These are phyloP conservation scores for Hypholoma sublateritium DNA, from an alignment of 768 basidiomycete genomes.

Conservation along the genomic window DNA sequence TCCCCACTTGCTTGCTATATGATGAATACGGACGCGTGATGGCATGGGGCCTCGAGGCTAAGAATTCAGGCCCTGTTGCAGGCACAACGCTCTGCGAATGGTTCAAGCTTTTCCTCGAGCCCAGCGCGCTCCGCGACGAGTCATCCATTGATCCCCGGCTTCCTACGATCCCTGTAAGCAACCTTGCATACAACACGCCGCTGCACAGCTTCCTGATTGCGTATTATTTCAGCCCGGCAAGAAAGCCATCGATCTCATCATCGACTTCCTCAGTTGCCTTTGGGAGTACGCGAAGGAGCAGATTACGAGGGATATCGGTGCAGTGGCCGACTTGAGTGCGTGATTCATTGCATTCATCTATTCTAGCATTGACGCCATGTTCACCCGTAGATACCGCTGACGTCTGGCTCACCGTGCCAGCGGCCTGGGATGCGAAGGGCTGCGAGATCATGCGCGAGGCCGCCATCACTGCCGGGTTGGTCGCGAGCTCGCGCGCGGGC, in stretches of 20 bases:
- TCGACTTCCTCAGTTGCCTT: slow-evolving; percentile 79
- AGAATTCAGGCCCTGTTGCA: slow-evolving; percentile 69
- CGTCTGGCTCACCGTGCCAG: slow-evolving; percentile 85
- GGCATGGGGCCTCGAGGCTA: slow-evolving; percentile 88
- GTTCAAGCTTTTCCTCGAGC: slow-evolving; percentile 89
- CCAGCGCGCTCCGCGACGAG: slow-evolving; percentile 74
- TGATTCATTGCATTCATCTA: neutral
- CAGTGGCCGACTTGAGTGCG: slow-evolving; percentile 79
- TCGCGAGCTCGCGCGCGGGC: slow-evolving; percentile 66
- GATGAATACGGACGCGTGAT: slow-evolving; percentile 70
- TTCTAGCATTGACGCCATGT: neutral
- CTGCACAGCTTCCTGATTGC: neutral
- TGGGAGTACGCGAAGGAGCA: slow-evolving; percentile 88
- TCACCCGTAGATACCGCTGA: slow-evolving; percentile 67
- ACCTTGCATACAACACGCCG: slow-evolving; percentile 4
- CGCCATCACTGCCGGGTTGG: slow-evolving; percentile 78
- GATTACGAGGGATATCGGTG: slow-evolving; percentile 85
- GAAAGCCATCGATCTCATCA: slow-evolving; percentile 72
- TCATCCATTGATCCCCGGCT: slow-evolving; percentile 72
- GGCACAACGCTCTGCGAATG: slow-evolving; percentile 60
- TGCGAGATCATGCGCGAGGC: slow-evolving; percentile 86
- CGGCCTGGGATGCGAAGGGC: slow-evolving; percentile 87
- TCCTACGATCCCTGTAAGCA: slow-evolving; percentile 72
- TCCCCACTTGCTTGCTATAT: slow-evolving; percentile 84
- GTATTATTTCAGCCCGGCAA: slow-evolving; percentile 59